Conservation (phyloP, 1,139 yeast species). For the Nakaseomyces kungkrabaensis region DNA sequence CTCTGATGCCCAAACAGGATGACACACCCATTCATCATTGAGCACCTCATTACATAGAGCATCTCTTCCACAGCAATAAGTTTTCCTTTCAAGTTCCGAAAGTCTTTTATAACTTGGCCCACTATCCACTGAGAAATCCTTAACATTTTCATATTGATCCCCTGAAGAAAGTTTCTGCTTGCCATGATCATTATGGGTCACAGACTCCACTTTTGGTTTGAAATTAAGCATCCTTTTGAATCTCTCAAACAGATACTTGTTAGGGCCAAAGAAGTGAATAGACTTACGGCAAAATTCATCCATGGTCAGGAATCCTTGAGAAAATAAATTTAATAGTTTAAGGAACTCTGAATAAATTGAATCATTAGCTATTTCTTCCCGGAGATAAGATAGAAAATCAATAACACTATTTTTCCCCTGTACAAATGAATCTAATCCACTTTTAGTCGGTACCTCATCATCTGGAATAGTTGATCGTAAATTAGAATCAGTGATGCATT, state of each 20-base stretch:
- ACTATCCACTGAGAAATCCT: slow-evolving; percentile 46
- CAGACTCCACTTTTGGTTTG: slow-evolving; percentile 22
- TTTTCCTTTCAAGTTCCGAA: slow-evolving; percentile 84
- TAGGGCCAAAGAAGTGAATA: slow-evolving; percentile 72
- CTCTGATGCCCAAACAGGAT: slow-evolving; percentile 98
- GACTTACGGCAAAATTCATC: slow-evolving; percentile 70
- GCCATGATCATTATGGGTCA: too few species aligned
- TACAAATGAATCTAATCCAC: not conserved
- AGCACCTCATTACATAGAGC: slow-evolving; percentile 98
- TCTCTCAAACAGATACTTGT: slow-evolving; percentile 73
- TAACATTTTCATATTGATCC: slow-evolving; percentile 63
- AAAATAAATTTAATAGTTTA: slow-evolving; percentile 69
- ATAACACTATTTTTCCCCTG: not conserved
- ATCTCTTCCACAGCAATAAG: slow-evolving; percentile 96
- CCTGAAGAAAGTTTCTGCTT: slow-evolving; percentile 18
- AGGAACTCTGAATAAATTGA: slow-evolving; percentile 83
- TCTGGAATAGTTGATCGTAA: not conserved
- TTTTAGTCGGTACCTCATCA: not conserved
- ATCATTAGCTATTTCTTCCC: slow-evolving; percentile 76
- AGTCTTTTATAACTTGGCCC: slow-evolving; percentile 88
- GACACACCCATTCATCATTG: slow-evolving; percentile 97
- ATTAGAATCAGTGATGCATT: not conserved
- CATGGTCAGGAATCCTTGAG: slow-evolving; percentile 81
- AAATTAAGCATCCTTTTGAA: slow-evolving; percentile 81
- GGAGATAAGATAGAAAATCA: slow-evolving; percentile 40